phyloP scores from a whole-genome alignment of 1,139 yeast species.

The Candida smagusa region DNA sequence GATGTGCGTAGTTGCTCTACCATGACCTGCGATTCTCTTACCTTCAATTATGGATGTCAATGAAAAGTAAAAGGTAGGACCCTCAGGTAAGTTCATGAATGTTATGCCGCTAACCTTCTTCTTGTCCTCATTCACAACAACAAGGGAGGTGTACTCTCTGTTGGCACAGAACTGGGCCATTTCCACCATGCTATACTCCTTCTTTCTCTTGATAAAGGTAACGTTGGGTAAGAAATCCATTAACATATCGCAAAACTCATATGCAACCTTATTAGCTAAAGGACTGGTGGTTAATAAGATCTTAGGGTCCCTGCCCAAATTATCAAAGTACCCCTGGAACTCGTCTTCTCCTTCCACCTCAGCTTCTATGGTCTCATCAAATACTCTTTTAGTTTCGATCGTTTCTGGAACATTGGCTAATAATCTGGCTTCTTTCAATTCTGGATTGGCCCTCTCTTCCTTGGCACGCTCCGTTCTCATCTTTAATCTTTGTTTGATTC shows the following conservation, averaged over 20 bases:
- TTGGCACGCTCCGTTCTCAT: conserved; percentile 74
- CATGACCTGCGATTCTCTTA: conserved; percentile 81
- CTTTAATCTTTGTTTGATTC: conserved; percentile 74
- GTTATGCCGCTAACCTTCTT: conserved; percentile 89
- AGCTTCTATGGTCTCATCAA: conserved; percentile 77
- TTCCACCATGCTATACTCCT: conserved; percentile 78
- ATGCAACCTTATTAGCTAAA: conserved; percentile 80
- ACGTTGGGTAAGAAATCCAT: conserved; percentile 83
- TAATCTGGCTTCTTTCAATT: conserved; percentile 73
- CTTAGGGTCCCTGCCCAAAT: conserved; percentile 62
- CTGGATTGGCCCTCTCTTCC: conserved; percentile 81
- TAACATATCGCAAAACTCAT: conserved; percentile 83
- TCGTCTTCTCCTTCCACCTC: conserved; percentile 85
- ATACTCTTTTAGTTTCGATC: conserved; percentile 83
- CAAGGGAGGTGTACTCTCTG: conserved; percentile 81
- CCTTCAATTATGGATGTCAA: conserved; percentile 76
- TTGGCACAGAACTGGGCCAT: conserved; percentile 80
- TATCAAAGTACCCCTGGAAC: conserved; percentile 60
- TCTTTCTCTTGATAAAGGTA: conserved; percentile 82
- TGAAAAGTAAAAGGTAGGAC: conserved; percentile 92
- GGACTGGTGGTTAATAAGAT: conserved; percentile 86
- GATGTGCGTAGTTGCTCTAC: conserved; percentile 81
- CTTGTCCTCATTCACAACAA: conserved; percentile 90
- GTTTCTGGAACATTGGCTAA: conserved; percentile 82
- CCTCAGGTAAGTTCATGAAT: conserved; percentile 87